Conservation (phyloP, 768 basidiomycete species). For the Amanita rubescens region DNA sequence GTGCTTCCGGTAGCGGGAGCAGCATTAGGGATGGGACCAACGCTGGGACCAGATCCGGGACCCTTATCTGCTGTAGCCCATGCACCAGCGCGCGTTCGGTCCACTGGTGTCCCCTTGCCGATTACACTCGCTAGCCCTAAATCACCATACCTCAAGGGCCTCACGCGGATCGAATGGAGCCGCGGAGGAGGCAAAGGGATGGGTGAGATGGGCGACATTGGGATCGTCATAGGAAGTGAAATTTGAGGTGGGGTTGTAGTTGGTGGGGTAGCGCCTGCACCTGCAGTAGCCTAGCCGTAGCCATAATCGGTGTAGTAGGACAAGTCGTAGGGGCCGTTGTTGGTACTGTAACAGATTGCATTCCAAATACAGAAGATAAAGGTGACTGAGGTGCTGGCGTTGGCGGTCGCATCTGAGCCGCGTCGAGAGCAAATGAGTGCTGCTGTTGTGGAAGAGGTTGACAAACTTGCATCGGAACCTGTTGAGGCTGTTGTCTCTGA, state of each 20-base stretch:
- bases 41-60: not conserved
- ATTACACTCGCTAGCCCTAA: slow-evolving; percentile 18
- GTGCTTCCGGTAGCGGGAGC: not conserved
- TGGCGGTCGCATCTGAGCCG: not conserved
- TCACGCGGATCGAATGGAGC: slow-evolving; percentile 24
- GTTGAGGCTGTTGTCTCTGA: not conserved
- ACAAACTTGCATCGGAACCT: no score
- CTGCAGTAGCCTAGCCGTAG: no score
- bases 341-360: not conserved
- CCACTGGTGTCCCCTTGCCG: slow-evolving; percentile 29
- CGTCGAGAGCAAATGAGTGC: not conserved
- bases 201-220: not conserved
- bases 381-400: not conserved
- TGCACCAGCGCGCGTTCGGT: slow-evolving; percentile 19
- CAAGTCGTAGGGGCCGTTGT: no score
- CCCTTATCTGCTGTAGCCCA: slow-evolving; percentile 18
- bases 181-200: slow-evolving; percentile 25
- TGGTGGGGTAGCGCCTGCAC: no score
- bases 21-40: no score
- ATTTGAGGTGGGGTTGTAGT: not conserved
- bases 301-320: no score
- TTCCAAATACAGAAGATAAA: not conserved
- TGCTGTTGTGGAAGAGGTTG: not conserved
- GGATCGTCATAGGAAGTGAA: not conserved
- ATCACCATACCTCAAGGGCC: slow-evolving; percentile 20